These are phyloP conservation scores for Grosmannia clavigera DNA, from an alignment of 2,329 filamentous ascomycete species.

Conservation along the genomic window DNA sequence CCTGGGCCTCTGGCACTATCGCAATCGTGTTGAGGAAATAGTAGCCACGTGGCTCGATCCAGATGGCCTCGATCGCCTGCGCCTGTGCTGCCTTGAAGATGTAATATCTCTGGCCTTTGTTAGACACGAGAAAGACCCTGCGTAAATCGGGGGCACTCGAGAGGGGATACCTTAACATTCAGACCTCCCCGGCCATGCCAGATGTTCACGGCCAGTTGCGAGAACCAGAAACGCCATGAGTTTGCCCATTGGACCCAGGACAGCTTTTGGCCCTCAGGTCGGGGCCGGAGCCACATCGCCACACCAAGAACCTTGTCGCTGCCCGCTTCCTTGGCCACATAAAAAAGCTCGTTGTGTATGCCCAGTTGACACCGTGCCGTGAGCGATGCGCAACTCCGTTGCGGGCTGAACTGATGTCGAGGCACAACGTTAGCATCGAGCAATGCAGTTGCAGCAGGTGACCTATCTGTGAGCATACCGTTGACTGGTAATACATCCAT, in stretches of 20 bases:
- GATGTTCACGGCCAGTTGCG: conserved; percentile 55
- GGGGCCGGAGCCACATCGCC: conserved; percentile 59
- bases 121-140: background rate
- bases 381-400: conserved; percentile 49
- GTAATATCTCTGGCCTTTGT: conserved; percentile 41
- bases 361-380: conserved; percentile 57
- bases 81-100: conserved; percentile 60
- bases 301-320: conserved; percentile 50
- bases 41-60: conserved; percentile 54
- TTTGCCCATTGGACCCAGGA: conserved; percentile 52
- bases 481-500: background rate
- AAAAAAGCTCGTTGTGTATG: conserved; percentile 56
- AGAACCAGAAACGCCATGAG: conserved; percentile 52
- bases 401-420: background rate
- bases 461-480: background rate
- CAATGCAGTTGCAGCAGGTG: background rate
- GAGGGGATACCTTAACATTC: conserved; percentile 36
- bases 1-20: conserved; percentile 51
- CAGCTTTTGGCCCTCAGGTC: conserved; percentile 21
- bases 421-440: background rate
- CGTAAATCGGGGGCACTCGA: no score
- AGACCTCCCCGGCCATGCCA: conserved; percentile 57
- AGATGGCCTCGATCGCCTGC: conserved; percentile 47
- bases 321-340: conserved; percentile 51
- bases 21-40: conserved; percentile 70